Percentiles rank a stretch among this genome's conserved stretches.
phyloP scores from a whole-genome alignment of 2,329 filamentous ascomycete species.

The Colletotrichum sp. region DNA sequence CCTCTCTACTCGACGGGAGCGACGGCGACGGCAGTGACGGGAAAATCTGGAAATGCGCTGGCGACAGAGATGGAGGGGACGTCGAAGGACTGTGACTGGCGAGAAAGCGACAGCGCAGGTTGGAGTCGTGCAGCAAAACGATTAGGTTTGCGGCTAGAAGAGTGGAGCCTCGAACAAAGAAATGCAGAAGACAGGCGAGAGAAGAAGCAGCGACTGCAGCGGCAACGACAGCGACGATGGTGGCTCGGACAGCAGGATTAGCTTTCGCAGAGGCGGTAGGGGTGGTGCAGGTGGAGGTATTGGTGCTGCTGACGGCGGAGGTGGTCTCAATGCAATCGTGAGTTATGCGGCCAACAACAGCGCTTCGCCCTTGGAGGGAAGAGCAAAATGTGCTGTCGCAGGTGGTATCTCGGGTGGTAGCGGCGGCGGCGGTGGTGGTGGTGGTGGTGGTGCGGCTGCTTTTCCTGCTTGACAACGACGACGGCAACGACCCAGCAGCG shows the following conservation, averaged over 20 bases:
- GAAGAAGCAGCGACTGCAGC: not conserved
- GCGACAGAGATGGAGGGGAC: not conserved
- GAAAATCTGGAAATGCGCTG: not conserved
- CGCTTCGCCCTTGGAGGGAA: not conserved
- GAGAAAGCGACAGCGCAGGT: not conserved
- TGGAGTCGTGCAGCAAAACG: constrained; percentile 3
- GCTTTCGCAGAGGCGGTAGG: not conserved
- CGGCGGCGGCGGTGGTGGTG: too few species aligned
- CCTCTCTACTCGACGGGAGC: constrained; percentile 7
- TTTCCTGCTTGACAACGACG: not conserved
- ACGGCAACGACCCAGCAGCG: not conserved
- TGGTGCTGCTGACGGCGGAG: not conserved
- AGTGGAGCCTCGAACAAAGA: constrained; percentile 18
- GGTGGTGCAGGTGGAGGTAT: not conserved
- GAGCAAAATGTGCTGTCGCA: not conserved
- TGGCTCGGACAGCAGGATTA: constrained; percentile 14
- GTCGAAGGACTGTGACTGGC: not conserved
- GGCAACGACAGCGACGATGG: not conserved
- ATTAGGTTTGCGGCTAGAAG: constrained; percentile 14
- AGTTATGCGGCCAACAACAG: constrained; percentile 13
- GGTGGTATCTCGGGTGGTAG: not conserved
- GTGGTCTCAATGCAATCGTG: constrained; percentile 7
- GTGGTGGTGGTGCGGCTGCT: not conserved
- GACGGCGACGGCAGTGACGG: not conserved
- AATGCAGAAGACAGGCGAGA: not conserved